Base-by-base conservation (phyloP, 495 filamentous ascomycete genomes). In the Elaphomyces granulatus region DNA sequence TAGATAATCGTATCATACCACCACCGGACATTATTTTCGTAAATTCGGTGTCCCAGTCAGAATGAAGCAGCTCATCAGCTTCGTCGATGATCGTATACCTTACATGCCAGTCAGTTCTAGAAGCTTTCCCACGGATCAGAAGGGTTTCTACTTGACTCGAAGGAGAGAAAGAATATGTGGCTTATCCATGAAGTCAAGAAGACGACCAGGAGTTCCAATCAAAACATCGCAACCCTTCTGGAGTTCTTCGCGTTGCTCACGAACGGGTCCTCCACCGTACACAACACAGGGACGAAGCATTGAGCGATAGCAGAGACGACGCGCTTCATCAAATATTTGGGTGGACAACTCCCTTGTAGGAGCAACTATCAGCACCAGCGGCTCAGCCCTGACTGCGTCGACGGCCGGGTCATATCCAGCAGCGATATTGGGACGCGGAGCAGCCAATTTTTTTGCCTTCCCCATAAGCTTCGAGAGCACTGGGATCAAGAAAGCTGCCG, bases 271-370 rank as follows among this genome's bases (percentile, higher is more conserved):
- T 43, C 90, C 90, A 36, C 90, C 90, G 51, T 98, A 98, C 17
- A 80, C 64, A 20, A 92, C 86, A 48, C 85, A 92, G 18, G 90
- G 90, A 33, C 88, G 85, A 35, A 96, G 70, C 83, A 90, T 94
- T 12, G 83, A 84, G 9, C 90, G 77, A 49, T 98, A 96, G 52
- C 84, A 92, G 31, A 94, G 73, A 43, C 85, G 83, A 42, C 90
- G 77, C 10, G 83, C 78, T 51, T 95, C 88, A 43, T 92, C 83
- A 59, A 94, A 96, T 46, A 95, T 92, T 56, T 98, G 90, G 3
- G 80, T 81, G 0, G 85, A 81, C 8, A 98, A 63, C 70, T 98
- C 90, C 35, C 90, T 81, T 43, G 75, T 85, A 7, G 90, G 90
- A 28, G 71, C 77, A n/a, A 98, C 68, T 34, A 96, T 67, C 10